These are phyloP conservation scores for Sequoia sempervirens DNA, from an alignment of 75 land plant genomes.

Conservation along the genomic window DNA sequence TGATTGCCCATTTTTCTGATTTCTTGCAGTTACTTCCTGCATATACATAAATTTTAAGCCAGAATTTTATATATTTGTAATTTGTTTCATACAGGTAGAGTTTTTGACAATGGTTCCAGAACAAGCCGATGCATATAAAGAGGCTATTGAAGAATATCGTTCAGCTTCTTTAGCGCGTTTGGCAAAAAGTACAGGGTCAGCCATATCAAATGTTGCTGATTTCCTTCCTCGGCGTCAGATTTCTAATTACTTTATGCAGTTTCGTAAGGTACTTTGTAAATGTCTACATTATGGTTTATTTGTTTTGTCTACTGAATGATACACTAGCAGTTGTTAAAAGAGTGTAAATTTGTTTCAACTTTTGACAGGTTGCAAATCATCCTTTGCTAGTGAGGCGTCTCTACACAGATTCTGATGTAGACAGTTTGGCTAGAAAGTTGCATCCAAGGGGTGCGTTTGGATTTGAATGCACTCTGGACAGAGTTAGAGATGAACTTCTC, in stretches of 20 bases:
- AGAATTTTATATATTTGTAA: not conserved
- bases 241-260: slow-evolving; percentile 87
- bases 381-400: slow-evolving; percentile 87
- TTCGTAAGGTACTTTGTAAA: slow-evolving; percentile 76
- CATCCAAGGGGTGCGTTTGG: slow-evolving; percentile 84
- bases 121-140: slow-evolving; percentile 77
- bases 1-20: not conserved
- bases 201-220: slow-evolving; percentile 20
- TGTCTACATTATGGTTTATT: not conserved
- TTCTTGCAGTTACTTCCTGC: not conserved
- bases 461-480: slow-evolving; percentile 78
- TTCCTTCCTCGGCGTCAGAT: slow-evolving; percentile 84
- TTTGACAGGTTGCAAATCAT: slow-evolving; percentile 91
- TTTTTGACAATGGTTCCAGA: slow-evolving; percentile 65
- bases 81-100: slow-evolving; percentile 52
- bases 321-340: not conserved
- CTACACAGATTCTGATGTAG: slow-evolving; percentile 74
- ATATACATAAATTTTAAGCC: not conserved
- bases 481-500: slow-evolving; percentile 74
- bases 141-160: slow-evolving; percentile 86
- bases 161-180: slow-evolving; percentile 57
- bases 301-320: not conserved
- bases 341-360: not conserved
- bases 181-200: slow-evolving; percentile 24
- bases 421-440: slow-evolving; percentile 63